Evolutionary conservation across 2,329 filamentous ascomycete genomes (phyloP), one percentile per base, ranked within the genome.

Genomic region (Triangularia setosa): DNA sequence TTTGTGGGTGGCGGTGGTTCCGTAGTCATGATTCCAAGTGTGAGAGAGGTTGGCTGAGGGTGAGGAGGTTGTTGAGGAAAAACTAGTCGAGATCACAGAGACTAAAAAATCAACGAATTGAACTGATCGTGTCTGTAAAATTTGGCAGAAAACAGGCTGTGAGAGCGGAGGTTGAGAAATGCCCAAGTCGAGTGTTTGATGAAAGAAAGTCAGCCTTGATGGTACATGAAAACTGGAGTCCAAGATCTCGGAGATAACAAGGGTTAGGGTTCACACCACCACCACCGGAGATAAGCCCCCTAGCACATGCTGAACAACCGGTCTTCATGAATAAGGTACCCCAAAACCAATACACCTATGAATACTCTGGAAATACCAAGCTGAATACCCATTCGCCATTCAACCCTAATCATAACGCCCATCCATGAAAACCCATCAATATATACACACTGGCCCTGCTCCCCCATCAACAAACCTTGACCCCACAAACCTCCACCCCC

Each of bases 401-500:
- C 59, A 4, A 24, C 52, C 25, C 25, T 18, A 56, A 25, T 40
- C 3, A 27, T 23, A 21, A 16, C 60, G 25, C 54, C 61, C n/a
- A 24, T 14, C 52, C 21, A 27, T 58, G 21, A 18, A 35, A 58
- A 7, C 33, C 55, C 55, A 57, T 28, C 25, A 58, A 23, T 58
- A 57, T 21, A 12, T 30, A 57, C 14, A 40, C n/a, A 14, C 40
- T 3, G n/a, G 7, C 40, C n/a, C 35, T 52, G 55, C 18, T 30
- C 56, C n/a, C 48, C 16, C 6, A 14, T 78, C 72, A 90, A 72
- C 89, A 92, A 30, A 93, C 85, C 72, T 85, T 80, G 60, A 93
- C 78, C 4, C 90, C 90, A 70, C 90, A 92, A n/a, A 91, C 84
- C 72, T 91, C 87, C 1, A 93, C 80, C n/a, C 84, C 85, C 72